Conservation (phyloP, 148 eudicot species). For the Rhododendron simsii region DNA sequence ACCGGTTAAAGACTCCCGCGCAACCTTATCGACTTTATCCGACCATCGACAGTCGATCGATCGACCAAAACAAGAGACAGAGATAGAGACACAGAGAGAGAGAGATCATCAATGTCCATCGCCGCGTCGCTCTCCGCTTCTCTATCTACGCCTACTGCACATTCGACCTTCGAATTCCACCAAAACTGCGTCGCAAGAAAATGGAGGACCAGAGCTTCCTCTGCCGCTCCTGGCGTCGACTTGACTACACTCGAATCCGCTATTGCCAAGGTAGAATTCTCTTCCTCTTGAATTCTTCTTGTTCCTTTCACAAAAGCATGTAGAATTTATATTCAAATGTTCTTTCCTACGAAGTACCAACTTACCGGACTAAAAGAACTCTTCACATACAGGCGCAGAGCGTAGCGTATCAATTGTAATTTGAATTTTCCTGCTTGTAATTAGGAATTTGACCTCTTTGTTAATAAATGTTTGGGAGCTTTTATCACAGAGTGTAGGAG, state of each 20-base stretch:
- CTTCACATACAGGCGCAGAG: too few species aligned
- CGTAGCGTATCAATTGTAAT: not conserved
- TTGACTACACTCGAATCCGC: slow-evolving; percentile 63
- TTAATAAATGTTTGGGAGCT: too few species aligned
- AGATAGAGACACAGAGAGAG: slow-evolving; percentile 7
- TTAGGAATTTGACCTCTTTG: not conserved
- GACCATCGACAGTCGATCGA: not conserved
- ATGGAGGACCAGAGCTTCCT: slow-evolving; percentile 43
- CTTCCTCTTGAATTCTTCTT: not conserved
- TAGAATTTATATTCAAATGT: not conserved
- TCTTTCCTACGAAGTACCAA: not conserved
- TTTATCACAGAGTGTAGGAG: not conserved
- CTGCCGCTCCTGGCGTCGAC: slow-evolving; percentile 60
- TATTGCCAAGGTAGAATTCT: slow-evolving; percentile 46
- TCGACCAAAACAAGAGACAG: not conserved
- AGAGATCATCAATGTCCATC: slow-evolving; percentile 7
- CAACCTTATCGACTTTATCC: slow-evolving; percentile 19
- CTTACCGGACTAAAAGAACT: not conserved
- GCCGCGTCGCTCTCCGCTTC: slow-evolving; percentile 14
- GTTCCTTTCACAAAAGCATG: not conserved
- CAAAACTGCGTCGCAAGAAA: slow-evolving; percentile 13
- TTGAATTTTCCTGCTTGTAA: not conserved
- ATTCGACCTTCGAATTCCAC: slow-evolving; percentile 5
- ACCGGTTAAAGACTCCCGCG: slow-evolving; percentile 9
- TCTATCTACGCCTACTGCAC: slow-evolving; percentile 15